Evolutionary conservation across 495 filamentous ascomycete species (phyloP).

Genomic region (Talaromyces ruber): DNA sequence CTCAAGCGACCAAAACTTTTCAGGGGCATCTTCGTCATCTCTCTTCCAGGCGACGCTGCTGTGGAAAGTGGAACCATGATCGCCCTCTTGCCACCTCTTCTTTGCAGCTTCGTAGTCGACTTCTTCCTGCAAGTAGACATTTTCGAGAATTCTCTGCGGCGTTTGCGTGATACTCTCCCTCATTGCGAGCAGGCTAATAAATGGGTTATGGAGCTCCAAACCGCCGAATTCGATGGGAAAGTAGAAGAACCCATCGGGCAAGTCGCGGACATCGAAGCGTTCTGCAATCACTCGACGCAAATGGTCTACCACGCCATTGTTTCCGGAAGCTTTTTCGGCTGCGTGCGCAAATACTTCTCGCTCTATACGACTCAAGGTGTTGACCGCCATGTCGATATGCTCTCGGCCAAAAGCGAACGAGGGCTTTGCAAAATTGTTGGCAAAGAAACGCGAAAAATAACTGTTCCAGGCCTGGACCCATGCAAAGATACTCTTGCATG

Average conservation of each 20-base stretch:
- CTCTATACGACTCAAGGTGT: conserved; percentile 52
- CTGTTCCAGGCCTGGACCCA: conserved; percentile 61
- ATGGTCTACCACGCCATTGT: conserved; percentile 47
- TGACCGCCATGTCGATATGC: conserved; percentile 57
- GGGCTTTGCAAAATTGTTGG: conserved; percentile 55
- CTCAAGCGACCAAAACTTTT: conserved; percentile 43
- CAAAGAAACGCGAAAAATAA: conserved; percentile 57
- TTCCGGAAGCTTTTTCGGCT: conserved; percentile 7
- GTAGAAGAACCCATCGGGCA: conserved; percentile 63
- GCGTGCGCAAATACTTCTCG: conserved; percentile 38
- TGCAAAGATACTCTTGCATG: conserved; percentile 47
- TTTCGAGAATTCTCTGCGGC: conserved; percentile 32
- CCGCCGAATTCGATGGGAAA: conserved; percentile 53
- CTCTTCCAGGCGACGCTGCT: background rate
- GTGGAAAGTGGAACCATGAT: background rate
- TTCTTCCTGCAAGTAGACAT: conserved; percentile 21
- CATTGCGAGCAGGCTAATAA: conserved; percentile 43
- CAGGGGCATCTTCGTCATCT: conserved; percentile 3
- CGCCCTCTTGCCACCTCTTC: conserved; percentile 30
- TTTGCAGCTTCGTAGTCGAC: conserved; percentile 38
- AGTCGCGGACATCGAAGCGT: conserved; percentile 43
- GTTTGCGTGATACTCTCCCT: conserved; percentile 42
- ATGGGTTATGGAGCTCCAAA: conserved; percentile 48
- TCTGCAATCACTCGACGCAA: conserved; percentile 44
- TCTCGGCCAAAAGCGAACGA: conserved; percentile 55